These are phyloP conservation scores for Globisporangium rhizosaccharum DNA, from an alignment of 352 stramenopile species.

Conservation along the genomic window DNA sequence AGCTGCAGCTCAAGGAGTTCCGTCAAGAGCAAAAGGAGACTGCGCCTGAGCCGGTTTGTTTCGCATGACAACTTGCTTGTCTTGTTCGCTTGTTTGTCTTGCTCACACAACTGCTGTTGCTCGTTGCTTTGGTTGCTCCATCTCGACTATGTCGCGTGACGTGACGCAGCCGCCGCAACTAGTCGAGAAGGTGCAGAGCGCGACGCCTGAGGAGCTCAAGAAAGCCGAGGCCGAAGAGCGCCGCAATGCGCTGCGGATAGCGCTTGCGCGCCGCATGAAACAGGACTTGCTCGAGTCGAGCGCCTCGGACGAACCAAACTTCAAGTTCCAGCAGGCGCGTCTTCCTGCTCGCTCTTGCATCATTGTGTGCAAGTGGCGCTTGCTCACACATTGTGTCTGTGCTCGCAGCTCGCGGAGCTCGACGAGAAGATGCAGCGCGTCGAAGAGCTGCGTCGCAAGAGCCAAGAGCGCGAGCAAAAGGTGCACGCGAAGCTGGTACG, in stretches of 20 bases:
- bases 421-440: constrained; percentile 78
- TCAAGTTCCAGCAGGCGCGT: constrained; percentile 54
- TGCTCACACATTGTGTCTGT: background rate
- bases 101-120: background rate
- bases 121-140: background rate
- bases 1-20: constrained; percentile 68
- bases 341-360: background rate
- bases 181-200: constrained; percentile 59
- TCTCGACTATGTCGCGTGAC: too few relatives aligned
- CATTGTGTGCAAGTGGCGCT: background rate
- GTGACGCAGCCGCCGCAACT: constrained; percentile 35
- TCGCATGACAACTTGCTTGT: background rate
- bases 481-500: constrained; percentile 47
- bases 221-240: constrained; percentile 62
- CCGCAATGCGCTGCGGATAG: constrained; percentile 60
- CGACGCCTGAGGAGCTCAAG: constrained; percentile 52
- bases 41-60: constrained; percentile 40
- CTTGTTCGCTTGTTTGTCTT: background rate
- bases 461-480: constrained; percentile 57
- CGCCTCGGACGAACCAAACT: constrained; percentile 21
- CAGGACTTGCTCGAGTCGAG: constrained; percentile 58
- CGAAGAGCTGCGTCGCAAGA: constrained; percentile 58
- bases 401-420: constrained; percentile 47
- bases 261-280: constrained; percentile 75
- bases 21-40: constrained; percentile 65